A percentile compares a stretch with the other conserved stretches of the same genome.
These are phyloP conservation scores for Aspergillus ellipticus DNA, from an alignment of 495 filamentous ascomycete species.

Conservation along the genomic window DNA sequence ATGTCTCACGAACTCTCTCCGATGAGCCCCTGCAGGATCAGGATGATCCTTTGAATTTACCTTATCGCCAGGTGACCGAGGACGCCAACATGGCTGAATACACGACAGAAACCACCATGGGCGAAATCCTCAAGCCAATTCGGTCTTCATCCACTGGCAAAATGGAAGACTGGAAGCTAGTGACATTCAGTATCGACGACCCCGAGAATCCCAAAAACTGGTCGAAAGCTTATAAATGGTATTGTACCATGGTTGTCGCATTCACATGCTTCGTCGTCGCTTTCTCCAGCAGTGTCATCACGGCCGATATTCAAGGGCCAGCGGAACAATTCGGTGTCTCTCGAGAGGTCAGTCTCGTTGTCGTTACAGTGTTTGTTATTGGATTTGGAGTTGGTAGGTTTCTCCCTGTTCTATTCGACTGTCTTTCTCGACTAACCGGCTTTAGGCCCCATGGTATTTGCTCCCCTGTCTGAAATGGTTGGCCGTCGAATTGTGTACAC, in stretches of 20 bases:
- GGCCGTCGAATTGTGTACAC: slow-evolving; percentile 66
- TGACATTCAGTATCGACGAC: slow-evolving; percentile 64
- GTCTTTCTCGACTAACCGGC: slow-evolving; percentile 12
- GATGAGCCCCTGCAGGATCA: slow-evolving; percentile 18
- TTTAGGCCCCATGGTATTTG: slow-evolving; percentile 71
- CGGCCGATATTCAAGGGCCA: slow-evolving; percentile 61
- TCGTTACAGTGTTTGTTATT: slow-evolving; percentile 71
- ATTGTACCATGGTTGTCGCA: slow-evolving; percentile 57
- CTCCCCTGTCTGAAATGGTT: slow-evolving; percentile 69
- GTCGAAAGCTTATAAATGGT: slow-evolving; percentile 59
- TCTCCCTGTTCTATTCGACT: background rate
- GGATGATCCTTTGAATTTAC: slow-evolving; percentile 46
- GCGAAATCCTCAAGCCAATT: slow-evolving; percentile 55
- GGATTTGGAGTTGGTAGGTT: slow-evolving; percentile 69
- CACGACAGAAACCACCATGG: slow-evolving; percentile 53
- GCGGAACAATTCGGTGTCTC: slow-evolving; percentile 58
- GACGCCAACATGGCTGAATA: slow-evolving; percentile 63
- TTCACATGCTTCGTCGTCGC: slow-evolving; percentile 63
- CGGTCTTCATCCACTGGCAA: slow-evolving; percentile 49
- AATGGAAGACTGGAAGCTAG: slow-evolving; percentile 62
- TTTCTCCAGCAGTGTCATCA: slow-evolving; percentile 61
- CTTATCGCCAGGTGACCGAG: slow-evolving; percentile 57
- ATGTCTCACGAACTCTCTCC: slow-evolving; percentile 25
- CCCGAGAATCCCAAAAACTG: slow-evolving; percentile 61
- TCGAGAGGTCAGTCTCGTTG: slow-evolving; percentile 62